Evolutionary conservation across 1,284 basidiomycete species (phyloP).

Genomic region (Entoloma clypeatum): DNA sequence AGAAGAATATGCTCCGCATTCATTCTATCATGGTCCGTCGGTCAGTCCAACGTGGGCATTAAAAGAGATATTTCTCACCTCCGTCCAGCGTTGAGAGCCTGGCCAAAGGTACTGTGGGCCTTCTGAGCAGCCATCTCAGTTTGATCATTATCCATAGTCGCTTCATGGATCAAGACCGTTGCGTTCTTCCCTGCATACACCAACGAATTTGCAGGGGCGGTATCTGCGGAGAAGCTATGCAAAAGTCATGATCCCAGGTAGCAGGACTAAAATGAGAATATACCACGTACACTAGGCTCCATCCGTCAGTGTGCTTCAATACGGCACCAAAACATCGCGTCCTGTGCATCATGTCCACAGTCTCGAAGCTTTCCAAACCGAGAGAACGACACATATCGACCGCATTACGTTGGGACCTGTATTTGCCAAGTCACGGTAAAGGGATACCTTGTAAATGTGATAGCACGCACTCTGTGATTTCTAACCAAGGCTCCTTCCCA

Average conservation of each 20-base stretch:
- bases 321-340: conserved; percentile 70
- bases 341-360: conserved; percentile 73
- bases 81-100: conserved; percentile 77
- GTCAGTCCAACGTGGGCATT: too few relatives aligned
- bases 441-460: background rate
- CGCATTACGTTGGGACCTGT: conserved; percentile 38
- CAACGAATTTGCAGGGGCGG: conserved; percentile 71
- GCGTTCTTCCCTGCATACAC: conserved; percentile 64
- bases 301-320: conserved; percentile 66
- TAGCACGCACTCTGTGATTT: conserved; percentile 33
- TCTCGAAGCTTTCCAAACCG: conserved; percentile 51
- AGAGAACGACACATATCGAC: conserved; percentile 46
- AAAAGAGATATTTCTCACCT: conserved; percentile 47
- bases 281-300: conserved; percentile 72
- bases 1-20: conserved; percentile 78
- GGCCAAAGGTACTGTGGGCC: conserved; percentile 86
- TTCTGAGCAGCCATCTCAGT: conserved; percentile 71
- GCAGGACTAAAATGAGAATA: conserved; percentile 10
- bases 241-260: conserved; percentile 9
- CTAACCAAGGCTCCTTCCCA: conserved; percentile 41
- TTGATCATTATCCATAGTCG: conserved; percentile 82
- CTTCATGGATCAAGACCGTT: conserved; percentile 90
- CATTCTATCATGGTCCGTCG: conserved; percentile 65
- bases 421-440: background rate
- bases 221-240: conserved; percentile 81